Base-by-base conservation (phyloP, 805 yeast genomes). In the Tetrapisispora arboricola region DNA sequence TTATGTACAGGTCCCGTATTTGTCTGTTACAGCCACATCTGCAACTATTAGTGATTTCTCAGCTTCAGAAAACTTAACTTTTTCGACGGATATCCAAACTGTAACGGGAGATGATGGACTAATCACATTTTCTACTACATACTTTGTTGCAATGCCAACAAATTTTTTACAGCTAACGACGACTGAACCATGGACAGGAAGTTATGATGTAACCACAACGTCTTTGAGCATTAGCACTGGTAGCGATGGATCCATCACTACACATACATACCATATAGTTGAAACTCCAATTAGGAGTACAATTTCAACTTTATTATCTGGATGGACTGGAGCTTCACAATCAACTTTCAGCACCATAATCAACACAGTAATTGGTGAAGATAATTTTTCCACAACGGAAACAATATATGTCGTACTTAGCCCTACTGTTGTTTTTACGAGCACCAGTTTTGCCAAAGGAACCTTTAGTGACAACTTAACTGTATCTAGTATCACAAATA, bases 131-230 rank as follows among this genome's bases (percentile, higher is more conserved):
- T 13, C 29, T 4, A 38, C 41, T 10, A 38, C 18, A 1, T 38
- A 38, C 16, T 25, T 17, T n/a, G 27, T 38, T 4, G 41, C 31
- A 13, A 32, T 19, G 8, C 41, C 41, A 11, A 26, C 32, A 2
- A 32, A 31, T 18, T 25, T 32, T 25, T 13, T 30, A 13, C 20
- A 31, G 11, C 19, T 12, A 6, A 20, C 36, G 18, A 31, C 40
- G 1, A 29, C 35, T 6, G 21, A n/a, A 9, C 24, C 32, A n/a
- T 33, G 36, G 36, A 33, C 36, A 4, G 28, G 20, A 4, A 22
- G 19, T 6, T 33, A n/a, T 15, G 19, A 19, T 20, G 21, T 16
- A 4, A 32, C 35, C 4, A 20, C 35, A 4, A 32, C 8, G 6
- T 32, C 8, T 32, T 32, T 20, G 9, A 20, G 26, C 6, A 8